Percentiles rank a stretch among this genome's conserved stretches.
phyloP scores from a whole-genome alignment of 352 stramenopile genomes.

The Aphanomyces cochlioides region DNA sequence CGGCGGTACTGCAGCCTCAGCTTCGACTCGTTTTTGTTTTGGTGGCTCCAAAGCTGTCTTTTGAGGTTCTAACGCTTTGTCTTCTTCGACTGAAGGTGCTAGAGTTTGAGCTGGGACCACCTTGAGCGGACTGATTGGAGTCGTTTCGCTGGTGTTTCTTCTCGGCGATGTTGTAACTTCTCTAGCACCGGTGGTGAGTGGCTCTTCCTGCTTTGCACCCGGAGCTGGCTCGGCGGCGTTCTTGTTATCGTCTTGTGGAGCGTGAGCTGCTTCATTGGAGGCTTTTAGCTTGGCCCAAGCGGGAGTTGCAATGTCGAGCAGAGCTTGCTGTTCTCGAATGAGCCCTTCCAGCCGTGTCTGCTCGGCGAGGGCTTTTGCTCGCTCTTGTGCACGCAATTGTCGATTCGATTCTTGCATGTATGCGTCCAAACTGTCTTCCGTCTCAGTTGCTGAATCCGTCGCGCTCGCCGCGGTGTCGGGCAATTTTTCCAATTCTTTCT shows the following conservation, averaged over 20 bases:
- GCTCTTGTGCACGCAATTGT: constrained; percentile 44
- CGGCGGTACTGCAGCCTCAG: background rate
- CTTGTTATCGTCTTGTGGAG: background rate
- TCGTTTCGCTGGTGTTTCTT: background rate
- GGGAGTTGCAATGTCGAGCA: constrained; percentile 52
- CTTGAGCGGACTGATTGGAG: background rate
- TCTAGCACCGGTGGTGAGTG: background rate
- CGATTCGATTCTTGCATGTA: constrained; percentile 60
- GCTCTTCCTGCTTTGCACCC: background rate
- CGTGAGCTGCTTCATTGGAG: constrained; percentile 31
- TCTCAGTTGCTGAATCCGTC: constrained; percentile 33
- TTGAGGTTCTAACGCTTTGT: constrained; percentile 14
- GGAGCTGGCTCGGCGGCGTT: background rate
- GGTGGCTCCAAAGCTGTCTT: background rate
- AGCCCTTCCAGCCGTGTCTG: constrained; percentile 40
- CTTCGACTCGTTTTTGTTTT: background rate
- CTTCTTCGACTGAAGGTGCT: background rate
- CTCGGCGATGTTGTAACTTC: too few relatives aligned
- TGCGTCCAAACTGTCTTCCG: constrained; percentile 52
- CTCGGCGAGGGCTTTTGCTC: constrained; percentile 33
- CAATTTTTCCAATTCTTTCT: constrained; percentile 31
- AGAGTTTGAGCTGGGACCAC: background rate
- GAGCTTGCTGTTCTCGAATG: constrained; percentile 45
- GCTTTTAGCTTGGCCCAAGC: constrained; percentile 37
- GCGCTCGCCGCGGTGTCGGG: constrained; percentile 22